These are phyloP conservation scores for Diaporthe sp. DNA, from an alignment of 2,329 filamentous ascomycete species.

Conservation along the genomic window DNA sequence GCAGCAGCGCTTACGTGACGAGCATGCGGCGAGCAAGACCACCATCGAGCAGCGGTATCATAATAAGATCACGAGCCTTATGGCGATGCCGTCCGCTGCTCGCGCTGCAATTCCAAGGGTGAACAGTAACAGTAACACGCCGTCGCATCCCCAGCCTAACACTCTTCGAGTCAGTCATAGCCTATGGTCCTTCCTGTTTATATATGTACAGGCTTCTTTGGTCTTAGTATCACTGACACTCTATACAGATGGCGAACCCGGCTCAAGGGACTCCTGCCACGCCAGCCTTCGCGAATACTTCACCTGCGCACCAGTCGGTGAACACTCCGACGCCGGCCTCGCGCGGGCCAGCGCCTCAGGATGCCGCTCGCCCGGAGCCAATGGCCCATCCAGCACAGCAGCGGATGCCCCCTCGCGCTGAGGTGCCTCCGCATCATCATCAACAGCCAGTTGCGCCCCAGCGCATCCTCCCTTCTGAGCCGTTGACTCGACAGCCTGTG, in stretches of 20 bases:
- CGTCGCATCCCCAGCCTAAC: background rate
- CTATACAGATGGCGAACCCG: background rate
- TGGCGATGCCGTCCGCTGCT: slow-evolving; percentile 8
- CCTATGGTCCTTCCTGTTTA: background rate
- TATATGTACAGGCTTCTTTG: background rate
- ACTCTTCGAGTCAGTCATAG: slow-evolving; percentile 16
- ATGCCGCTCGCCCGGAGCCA: background rate
- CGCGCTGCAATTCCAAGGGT: slow-evolving; percentile 12
- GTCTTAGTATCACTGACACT: background rate
- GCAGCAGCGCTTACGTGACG: slow-evolving; percentile 34
- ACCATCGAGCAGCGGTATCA: slow-evolving; percentile 35
- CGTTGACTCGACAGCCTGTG: slow-evolving; percentile 9
- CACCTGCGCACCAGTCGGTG: slow-evolving; percentile 7
- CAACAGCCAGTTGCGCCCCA: slow-evolving; percentile 17
- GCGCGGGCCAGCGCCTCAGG: slow-evolving; percentile 8
- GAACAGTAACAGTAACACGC: slow-evolving; percentile 11
- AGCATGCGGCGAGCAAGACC: slow-evolving; percentile 34
- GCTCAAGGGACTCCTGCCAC: slow-evolving; percentile 4
- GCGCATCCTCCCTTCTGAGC: slow-evolving; percentile 22
- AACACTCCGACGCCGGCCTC: background rate
- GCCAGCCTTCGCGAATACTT: slow-evolving; percentile 10
- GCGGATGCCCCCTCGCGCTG: background rate
- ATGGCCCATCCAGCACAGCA: background rate
- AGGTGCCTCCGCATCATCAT: slow-evolving; percentile 7
- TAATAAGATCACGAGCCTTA: slow-evolving; percentile 34